Conservation (phyloP, 148 eudicot genomes). For the Amaranthus palmeri region DNA sequence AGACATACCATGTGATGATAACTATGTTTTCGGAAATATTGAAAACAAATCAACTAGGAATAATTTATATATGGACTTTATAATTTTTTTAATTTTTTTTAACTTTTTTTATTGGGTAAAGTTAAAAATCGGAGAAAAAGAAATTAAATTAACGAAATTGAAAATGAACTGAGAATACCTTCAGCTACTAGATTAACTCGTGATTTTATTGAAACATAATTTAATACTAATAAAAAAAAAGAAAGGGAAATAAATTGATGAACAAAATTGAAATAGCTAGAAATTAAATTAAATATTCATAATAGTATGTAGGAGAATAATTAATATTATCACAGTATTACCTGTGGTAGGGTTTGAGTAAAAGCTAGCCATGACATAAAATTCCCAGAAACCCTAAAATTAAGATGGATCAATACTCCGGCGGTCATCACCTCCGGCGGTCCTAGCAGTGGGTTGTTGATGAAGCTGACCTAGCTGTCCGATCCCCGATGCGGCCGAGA, state of each 20-base stretch:
- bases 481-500: conserved; percentile 32
- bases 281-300: neutral
- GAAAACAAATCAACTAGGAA: neutral
- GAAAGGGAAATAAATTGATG: neutral
- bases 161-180: no score
- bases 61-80: neutral
- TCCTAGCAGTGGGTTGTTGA: conserved; percentile 40
- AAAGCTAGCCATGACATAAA: conserved; percentile 4
- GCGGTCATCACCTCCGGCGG: conserved; percentile 56
- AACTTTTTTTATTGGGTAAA: neutral
- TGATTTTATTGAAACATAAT: neutral
- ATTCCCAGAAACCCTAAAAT: conserved; percentile 31
- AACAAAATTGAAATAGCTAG: neutral
- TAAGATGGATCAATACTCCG: conserved; percentile 49
- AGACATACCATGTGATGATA: conserved; percentile 13
- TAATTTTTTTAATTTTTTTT: neutral
- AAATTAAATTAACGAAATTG: no score
- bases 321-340: neutral
- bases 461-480: conserved; percentile 44
- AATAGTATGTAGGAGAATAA: no score
- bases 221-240: neutral
- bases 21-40: neutral
- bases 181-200: no score
- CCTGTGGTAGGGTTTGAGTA: conserved; percentile 30
- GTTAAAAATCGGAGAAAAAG: no score